phyloP scores from a whole-genome alignment of 371 early-diverging fungal genomes.

The Mucor velutinosus region DNA sequence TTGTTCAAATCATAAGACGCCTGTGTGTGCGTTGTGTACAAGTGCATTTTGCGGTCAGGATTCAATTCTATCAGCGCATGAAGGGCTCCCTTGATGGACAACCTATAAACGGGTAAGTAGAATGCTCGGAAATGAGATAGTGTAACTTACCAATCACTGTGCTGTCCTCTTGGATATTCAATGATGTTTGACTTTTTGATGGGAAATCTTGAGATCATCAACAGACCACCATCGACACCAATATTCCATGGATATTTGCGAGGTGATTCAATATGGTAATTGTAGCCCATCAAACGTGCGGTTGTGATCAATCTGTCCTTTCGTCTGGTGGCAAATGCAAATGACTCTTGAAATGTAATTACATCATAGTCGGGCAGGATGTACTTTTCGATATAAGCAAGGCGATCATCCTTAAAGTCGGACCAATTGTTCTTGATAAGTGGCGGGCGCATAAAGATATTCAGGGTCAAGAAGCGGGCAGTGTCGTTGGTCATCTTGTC shows the following conservation, averaged over 20 bases:
- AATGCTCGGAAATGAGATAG: not conserved
- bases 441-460: constrained; percentile 89
- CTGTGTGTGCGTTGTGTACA: constrained; percentile 88
- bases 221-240: constrained; percentile 80
- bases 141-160: constrained; percentile 66
- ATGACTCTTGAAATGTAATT: constrained; percentile 83
- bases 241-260: constrained; percentile 64
- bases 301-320: constrained; percentile 56
- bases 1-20: constrained; percentile 64
- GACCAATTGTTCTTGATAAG: constrained; percentile 73
- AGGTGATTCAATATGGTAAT: constrained; percentile 62
- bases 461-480: constrained; percentile 73
- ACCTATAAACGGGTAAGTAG: constrained; percentile 32
- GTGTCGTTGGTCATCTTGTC: constrained; percentile 37
- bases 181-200: constrained; percentile 59
- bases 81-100: constrained; percentile 78
- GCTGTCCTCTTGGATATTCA: constrained; percentile 69
- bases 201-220: constrained; percentile 75
- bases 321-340: constrained; percentile 72
- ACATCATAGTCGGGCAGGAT: constrained; percentile 76
- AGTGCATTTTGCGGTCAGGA: constrained; percentile 52
- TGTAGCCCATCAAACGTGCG: constrained; percentile 69
- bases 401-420: constrained; percentile 79
- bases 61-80: constrained; percentile 72
- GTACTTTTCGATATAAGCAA: constrained; percentile 66